These are phyloP conservation scores for Sideroxylon spinosum DNA, from an alignment of 179 eudicot species.

Conservation along the genomic window DNA sequence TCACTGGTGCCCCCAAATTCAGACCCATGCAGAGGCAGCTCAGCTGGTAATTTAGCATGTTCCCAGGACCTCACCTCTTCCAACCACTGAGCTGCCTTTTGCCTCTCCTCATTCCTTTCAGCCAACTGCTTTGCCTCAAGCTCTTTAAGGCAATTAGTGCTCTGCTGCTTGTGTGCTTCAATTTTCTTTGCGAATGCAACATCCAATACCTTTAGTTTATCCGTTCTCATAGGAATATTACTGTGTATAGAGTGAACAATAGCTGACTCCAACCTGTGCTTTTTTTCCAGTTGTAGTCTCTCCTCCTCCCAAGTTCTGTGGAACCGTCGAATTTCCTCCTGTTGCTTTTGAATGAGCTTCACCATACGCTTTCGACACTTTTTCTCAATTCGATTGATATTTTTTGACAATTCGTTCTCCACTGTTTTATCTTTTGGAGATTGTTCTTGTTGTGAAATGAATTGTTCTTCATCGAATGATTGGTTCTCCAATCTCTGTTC, in stretches of 20 bases:
- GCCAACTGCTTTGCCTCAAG: constrained; percentile 44
- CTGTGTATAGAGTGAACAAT: constrained; percentile 21
- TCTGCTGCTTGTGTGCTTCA: constrained; percentile 39
- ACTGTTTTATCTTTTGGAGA: background rate
- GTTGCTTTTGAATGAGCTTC: constrained; percentile 28
- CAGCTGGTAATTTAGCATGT: constrained; percentile 19
- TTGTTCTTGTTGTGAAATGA: constrained; percentile 16
- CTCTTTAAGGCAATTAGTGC: constrained; percentile 33
- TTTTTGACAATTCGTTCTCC: constrained; percentile 16
- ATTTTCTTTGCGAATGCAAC: constrained; percentile 32
- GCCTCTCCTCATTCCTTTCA: constrained; percentile 37
- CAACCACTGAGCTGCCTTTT: constrained; percentile 31
- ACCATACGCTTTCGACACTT: constrained; percentile 21
- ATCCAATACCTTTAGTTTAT: constrained; percentile 24
- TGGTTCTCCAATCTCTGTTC: constrained; percentile 25
- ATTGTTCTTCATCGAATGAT: constrained; percentile 19
- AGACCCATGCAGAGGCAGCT: constrained; percentile 18
- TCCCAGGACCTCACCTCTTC: constrained; percentile 27
- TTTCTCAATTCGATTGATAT: constrained; percentile 14
- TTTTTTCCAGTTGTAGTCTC: constrained; percentile 23
- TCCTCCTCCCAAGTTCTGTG: constrained; percentile 21
- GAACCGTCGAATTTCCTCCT: constrained; percentile 28
- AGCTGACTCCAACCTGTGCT: constrained; percentile 22
- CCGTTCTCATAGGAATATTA: constrained; percentile 15
- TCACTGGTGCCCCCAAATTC: constrained; percentile 15